These are phyloP conservation scores for Phytophthora macrochlamydospora DNA, from an alignment of 352 stramenopile genomes.

Conservation along the genomic window DNA sequence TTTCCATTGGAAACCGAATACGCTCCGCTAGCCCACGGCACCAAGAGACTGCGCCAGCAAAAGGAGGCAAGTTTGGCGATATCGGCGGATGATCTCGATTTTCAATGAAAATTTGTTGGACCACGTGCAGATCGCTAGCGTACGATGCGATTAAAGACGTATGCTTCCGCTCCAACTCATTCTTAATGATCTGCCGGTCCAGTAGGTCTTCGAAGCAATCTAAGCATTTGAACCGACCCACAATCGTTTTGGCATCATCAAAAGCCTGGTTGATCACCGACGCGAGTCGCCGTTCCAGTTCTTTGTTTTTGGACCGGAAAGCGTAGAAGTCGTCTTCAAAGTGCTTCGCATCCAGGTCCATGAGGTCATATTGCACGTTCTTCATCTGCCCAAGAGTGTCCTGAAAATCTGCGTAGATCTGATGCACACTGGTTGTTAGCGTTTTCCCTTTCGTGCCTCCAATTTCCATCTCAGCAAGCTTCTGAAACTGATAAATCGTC, in stretches of 20 bases:
- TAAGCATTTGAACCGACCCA: slow-evolving; percentile 89
- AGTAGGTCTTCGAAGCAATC: slow-evolving; percentile 92
- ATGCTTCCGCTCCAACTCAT: slow-evolving; percentile 91
- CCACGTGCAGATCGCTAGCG: slow-evolving; percentile 74
- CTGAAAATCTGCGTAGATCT: slow-evolving; percentile 90
- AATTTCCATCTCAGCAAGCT: slow-evolving; percentile 89
- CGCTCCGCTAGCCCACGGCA: slow-evolving; percentile 84
- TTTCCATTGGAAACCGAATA: slow-evolving; percentile 91
- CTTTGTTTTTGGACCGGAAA: slow-evolving; percentile 89
- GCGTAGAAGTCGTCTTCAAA: slow-evolving; percentile 94
- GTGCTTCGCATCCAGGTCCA: slow-evolving; percentile 89
- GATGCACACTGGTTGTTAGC: slow-evolving; percentile 87
- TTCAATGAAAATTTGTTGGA: slow-evolving; percentile 92
- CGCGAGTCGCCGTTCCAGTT: slow-evolving; percentile 85
- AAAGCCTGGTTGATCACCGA: slow-evolving; percentile 93
- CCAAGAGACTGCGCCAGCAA: slow-evolving; percentile 92
- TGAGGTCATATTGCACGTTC: slow-evolving; percentile 85
- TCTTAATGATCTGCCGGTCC: slow-evolving; percentile 83
- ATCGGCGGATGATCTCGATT: slow-evolving; percentile 87
- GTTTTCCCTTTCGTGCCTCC: slow-evolving; percentile 94
- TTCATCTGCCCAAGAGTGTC: slow-evolving; percentile 81
- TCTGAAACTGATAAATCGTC: slow-evolving; percentile 91
- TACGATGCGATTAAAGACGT: slow-evolving; percentile 81
- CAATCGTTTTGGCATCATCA: slow-evolving; percentile 91
- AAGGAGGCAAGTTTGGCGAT: slow-evolving; percentile 88